Evolutionary conservation across 116 monocot genomes (phyloP).

Genomic region (Dioscorea cayenensis): DNA sequence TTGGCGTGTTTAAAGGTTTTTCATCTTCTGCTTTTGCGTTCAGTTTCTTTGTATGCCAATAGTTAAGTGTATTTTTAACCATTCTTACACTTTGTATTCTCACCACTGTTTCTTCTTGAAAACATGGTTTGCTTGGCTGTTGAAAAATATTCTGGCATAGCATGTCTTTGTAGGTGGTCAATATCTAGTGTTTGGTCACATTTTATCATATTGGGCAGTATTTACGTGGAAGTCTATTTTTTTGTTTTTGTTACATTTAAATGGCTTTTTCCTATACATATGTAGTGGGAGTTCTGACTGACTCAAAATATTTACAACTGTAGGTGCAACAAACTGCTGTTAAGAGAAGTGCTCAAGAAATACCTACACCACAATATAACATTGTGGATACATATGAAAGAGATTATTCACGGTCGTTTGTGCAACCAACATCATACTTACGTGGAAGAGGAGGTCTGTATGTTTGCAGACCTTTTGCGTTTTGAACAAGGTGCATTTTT

Average conservation of each 20-base stretch:
- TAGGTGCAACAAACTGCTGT: constrained; percentile 24
- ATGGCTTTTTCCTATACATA: no score
- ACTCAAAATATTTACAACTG: not conserved
- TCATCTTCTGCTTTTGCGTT: no score
- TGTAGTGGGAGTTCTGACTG: no score
- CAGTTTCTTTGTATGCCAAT: no score
- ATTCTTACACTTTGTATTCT: no score
- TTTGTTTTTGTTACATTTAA: no score
- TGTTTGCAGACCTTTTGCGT: not conserved
- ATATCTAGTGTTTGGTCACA: not conserved
- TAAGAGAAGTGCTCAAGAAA: constrained; percentile 42
- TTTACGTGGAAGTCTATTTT: no score
- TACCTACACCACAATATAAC: constrained; percentile 58
- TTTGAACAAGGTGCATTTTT: not conserved
- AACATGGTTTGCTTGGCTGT: not conserved
- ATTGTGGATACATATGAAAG: constrained; percentile 63
- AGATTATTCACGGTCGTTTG: constrained; percentile 51
- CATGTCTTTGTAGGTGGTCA: not conserved
- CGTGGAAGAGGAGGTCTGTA: constrained; percentile 65
- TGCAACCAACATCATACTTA: constrained; percentile 51
- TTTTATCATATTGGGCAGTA: not conserved
- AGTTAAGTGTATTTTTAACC: no score
- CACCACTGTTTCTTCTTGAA: not conserved
- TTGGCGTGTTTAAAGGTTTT: no score
- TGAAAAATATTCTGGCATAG: not conserved